Evolutionary conservation across 768 basidiomycete genomes (phyloP).

Genomic region (Russula lepida): DNA sequence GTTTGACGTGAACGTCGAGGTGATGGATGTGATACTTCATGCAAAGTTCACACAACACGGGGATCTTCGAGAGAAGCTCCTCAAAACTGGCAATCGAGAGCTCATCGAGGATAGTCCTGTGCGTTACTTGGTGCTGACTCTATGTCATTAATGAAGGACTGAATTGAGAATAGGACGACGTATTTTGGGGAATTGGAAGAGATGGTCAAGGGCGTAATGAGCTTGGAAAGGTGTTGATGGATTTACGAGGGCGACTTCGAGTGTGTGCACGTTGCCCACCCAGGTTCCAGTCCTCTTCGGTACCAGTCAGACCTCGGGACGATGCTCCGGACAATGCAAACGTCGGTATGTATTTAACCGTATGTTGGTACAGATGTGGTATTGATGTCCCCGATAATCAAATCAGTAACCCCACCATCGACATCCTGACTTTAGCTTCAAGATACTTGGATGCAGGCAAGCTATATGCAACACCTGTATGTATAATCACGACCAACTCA

Average conservation of each 20-base stretch:
- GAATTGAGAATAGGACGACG: conserved; percentile 27
- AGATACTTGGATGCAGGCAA: no score
- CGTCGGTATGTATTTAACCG: background rate
- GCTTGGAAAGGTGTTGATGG: conserved; percentile 35
- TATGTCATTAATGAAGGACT: conserved; percentile 17
- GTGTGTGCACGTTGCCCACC: background rate
- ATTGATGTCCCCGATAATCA: background rate
- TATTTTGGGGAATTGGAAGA: conserved; percentile 37
- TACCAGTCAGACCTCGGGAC: background rate
- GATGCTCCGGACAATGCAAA: background rate
- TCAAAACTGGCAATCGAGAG: conserved; percentile 31
- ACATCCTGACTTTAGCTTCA: background rate
- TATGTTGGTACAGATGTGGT: background rate
- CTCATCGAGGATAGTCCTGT: conserved; percentile 32
- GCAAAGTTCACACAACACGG: conserved; percentile 37
- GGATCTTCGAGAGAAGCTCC: conserved; percentile 29
- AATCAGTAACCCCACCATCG: background rate
- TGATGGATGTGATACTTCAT: conserved; percentile 36
- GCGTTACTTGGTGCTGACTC: conserved; percentile 15
- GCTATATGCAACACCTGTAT: background rate
- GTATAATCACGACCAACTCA: background rate
- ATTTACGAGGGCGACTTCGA: conserved; percentile 28
- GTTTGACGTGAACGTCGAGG: conserved; percentile 17
- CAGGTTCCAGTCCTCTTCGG: background rate
- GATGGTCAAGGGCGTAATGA: conserved; percentile 34